Evolutionary conservation across 345 rosid genomes (phyloP).

Genomic region (Brassica rapa): DNA sequence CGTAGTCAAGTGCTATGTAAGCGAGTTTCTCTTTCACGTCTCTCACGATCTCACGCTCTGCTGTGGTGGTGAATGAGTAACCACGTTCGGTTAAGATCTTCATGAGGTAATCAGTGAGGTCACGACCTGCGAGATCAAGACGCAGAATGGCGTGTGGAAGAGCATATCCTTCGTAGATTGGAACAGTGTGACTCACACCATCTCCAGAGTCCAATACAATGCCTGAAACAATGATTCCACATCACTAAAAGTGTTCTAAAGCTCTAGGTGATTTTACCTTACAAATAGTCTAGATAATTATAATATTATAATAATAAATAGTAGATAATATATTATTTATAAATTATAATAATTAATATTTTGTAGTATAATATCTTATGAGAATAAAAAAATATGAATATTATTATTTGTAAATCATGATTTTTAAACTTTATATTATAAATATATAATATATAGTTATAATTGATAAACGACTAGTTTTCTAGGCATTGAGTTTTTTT

Average conservation of each 20-base stretch:
- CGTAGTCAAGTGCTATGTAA: constrained; percentile 48
- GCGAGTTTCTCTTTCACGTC: constrained; percentile 50
- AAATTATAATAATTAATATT: too few relatives aligned
- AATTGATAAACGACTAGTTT: too few relatives aligned
- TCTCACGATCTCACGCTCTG: constrained; percentile 48
- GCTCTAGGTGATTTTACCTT: too few relatives aligned
- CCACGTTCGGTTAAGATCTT: constrained; percentile 52
- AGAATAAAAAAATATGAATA: too few relatives aligned
- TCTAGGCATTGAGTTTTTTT: too few relatives aligned
- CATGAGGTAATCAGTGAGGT: constrained; percentile 58
- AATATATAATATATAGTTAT: too few relatives aligned
- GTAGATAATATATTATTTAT: too few relatives aligned
- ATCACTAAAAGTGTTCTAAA: neutral
- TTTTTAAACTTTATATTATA: too few relatives aligned
- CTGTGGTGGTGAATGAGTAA: constrained; percentile 47
- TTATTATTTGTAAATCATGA: too few relatives aligned
- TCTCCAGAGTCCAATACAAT: constrained; percentile 62
- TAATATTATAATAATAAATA: too few relatives aligned
- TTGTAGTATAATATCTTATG: too few relatives aligned
- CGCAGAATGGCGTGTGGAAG: constrained; percentile 65
- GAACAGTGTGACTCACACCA: constrained; percentile 61
- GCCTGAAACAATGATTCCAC: constrained; percentile 37
- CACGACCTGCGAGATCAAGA: constrained; percentile 62
- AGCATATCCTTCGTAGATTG: constrained; percentile 59
- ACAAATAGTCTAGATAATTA: too few relatives aligned